phyloP scores from a whole-genome alignment of 192 early-diverging fungal species.

The Coemansia sp. region DNA sequence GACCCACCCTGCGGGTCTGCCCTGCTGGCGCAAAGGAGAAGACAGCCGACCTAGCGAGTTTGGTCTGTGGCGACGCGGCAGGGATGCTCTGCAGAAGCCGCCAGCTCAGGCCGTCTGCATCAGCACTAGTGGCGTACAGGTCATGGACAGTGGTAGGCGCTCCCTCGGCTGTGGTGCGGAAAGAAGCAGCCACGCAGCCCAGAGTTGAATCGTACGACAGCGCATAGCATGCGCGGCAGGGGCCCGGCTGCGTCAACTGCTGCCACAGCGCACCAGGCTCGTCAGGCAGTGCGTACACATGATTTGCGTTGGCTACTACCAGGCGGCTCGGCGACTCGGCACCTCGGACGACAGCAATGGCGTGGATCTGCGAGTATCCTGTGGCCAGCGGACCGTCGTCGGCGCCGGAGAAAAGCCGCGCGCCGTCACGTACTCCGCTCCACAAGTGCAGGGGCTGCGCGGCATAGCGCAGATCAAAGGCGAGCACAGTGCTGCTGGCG shows the following conservation, averaged over 20 bases:
- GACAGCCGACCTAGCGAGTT: conserved; percentile 23
- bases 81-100: background rate
- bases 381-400: background rate
- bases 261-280: conserved; percentile 7
- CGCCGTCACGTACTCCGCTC: conserved; percentile 11
- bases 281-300: conserved; percentile 22
- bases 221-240: conserved; percentile 26
- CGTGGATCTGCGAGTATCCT: conserved; percentile 28
- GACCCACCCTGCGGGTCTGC: background rate
- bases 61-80: conserved; percentile 25
- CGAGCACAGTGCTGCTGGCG: conserved; percentile 11
- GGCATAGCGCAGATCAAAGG: conserved; percentile 24
- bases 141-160: conserved; percentile 16
- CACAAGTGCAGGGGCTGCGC: conserved; percentile 9
- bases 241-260: conserved; percentile 7
- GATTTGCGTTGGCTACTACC: conserved; percentile 30
- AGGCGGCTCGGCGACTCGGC: background rate
- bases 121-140: conserved; percentile 10
- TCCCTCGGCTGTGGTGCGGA: conserved; percentile 2
- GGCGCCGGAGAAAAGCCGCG: background rate
- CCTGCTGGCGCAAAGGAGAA: conserved; percentile 17
- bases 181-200: conserved; percentile 27
- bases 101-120: background rate
- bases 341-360: conserved; percentile 10
- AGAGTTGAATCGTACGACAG: conserved; percentile 8